Conservation (phyloP, 306 rosid genomes). For the Cucurbita argyrosperma region DNA sequence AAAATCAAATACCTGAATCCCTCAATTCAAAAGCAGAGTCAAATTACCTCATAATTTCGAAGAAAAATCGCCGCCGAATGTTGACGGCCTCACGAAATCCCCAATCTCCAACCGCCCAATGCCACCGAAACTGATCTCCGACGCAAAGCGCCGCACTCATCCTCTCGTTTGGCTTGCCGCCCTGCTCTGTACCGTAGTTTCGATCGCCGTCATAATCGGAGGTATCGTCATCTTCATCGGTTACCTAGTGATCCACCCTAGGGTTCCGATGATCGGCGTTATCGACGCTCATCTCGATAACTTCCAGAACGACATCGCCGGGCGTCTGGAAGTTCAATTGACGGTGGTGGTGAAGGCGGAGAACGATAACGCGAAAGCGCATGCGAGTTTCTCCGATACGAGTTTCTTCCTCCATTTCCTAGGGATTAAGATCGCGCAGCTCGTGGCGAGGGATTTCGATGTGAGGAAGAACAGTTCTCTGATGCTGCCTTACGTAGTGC, state of each 20-base stretch:
- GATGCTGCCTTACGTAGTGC: conserved; percentile 28
- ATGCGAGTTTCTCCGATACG: conserved; percentile 48
- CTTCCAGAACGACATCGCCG: conserved; percentile 25
- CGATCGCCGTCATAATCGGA: conserved; percentile 33
- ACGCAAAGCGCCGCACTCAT: conserved; percentile 18
- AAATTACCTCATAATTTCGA: background rate
- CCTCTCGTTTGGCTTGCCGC: conserved; percentile 47
- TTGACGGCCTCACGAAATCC: background rate
- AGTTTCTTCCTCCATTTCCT: conserved; percentile 33
- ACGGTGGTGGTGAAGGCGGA: conserved; percentile 29
- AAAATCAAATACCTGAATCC: background rate
- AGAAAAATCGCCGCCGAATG: background rate
- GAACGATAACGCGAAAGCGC: conserved; percentile 60
- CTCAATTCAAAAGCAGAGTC: background rate
- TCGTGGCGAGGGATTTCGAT: conserved; percentile 26
- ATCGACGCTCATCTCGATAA: conserved; percentile 31
- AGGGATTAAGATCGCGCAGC: conserved; percentile 26
- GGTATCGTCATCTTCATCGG: conserved; percentile 46
- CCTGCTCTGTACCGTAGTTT: conserved; percentile 38
- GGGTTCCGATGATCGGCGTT: conserved; percentile 45
- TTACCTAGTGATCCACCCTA: conserved; percentile 55
- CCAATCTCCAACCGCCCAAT: conserved; percentile 2
- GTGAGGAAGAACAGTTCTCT: conserved; percentile 34
- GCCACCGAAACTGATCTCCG: background rate
- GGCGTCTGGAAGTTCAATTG: conserved; percentile 41